Base-by-base conservation (phyloP, 164 flowering plant species). In the Litsea cubeba region DNA sequence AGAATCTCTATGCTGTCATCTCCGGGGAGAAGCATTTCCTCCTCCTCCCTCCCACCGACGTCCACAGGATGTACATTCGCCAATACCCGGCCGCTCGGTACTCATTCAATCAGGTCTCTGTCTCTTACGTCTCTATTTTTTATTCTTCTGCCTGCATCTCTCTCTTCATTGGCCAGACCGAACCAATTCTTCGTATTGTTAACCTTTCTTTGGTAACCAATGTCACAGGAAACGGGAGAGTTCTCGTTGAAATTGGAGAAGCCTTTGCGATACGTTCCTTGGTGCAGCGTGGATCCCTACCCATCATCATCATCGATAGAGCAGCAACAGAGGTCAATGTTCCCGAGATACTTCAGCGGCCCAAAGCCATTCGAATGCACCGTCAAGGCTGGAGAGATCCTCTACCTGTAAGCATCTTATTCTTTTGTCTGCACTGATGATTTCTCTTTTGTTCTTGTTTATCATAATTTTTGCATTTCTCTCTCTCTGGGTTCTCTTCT, bases 281-380 rank as follows among this genome's bases (percentile, higher is more conserved):
- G 99, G 99, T 88, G 91, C 81, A 91, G 99, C 79, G 97, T 95
- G 51, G 76, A 90, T 79, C 99, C 98, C 40, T 90, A 84, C 77
- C 98, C 98, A 51, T 28, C 78, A 4, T 73, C 85, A 0, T 87
- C 76, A 68, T 74, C 40, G 50, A 75, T 62, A 74, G 85, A 82
- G 23, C 73, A 28, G 18, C 46, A 11, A 54, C 90, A 87, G 69
- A 82, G 84, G 75, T 70, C 83, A 1, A 70, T 79, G 69, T 95
- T 83, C 69, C 97, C 98, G 1, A 72, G 89, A 78, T 95, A 88
- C 77, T 93, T 90, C 76, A 80, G 83, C 69, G 99, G 99, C 15
- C 99, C 97, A 0, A 83, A 85, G 83, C 99, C 99, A 6, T 89
- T 89, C 76, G 81, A 86, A 74, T 87, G 89, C 79, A 90, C 98